Evolutionary conservation across 2,329 filamentous ascomycete species (phyloP), one percentile per base, ranked within the genome.

Genomic region (Helotiales sp.): DNA sequence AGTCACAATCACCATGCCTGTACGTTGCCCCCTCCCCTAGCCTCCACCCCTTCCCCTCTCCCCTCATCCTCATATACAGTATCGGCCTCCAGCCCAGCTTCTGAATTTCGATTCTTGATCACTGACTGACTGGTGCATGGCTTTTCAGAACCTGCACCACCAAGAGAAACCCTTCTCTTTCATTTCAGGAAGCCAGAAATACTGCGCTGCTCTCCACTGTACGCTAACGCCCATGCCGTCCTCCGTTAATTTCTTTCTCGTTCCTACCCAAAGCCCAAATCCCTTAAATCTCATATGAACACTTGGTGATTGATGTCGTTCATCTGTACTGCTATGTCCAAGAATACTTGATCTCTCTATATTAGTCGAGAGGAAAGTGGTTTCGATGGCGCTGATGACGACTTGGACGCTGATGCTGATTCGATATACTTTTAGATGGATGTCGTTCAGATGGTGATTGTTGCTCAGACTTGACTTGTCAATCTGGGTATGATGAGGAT

Each of bases 401-500:
- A n/a, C n/a, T n/a, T n/a, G n/a, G n/a, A n/a, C n/a, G n/a, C n/a
- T n/a, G n/a, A 34, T 34, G 30, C 30, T 34, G 30, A 34, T 34
- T 11, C 11, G 20, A 47, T 47, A 20, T 22, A 20, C 43, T 47
- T 22, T 10, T 50, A 52, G 49, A 30, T 52, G 26, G 49, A 30
- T 52, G 49, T 30, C 49, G 49, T 2, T 26, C 28, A 52, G 49
- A 52, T 28, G n/a, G 49, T 26, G 49, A 52, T 8, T 52, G 49
- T 15, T 52, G 49, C n/a, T 6, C 17, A 6, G 49, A 26, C 24
- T 7, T 52, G 49, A 30, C 24, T 8, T 52, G 49, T 28, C 26
- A 52, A n/a, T 52, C 49, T 26, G 49, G 26, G 24, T 52, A 52
- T n/a, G 24, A 52, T 52, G 49, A 52, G 15, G 49, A 52, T 30